A percentile compares a stretch with the other conserved stretches of the same genome.
phyloP scores from a whole-genome alignment of 257 asterid genomes.

The Gentiana dahurica region DNA sequence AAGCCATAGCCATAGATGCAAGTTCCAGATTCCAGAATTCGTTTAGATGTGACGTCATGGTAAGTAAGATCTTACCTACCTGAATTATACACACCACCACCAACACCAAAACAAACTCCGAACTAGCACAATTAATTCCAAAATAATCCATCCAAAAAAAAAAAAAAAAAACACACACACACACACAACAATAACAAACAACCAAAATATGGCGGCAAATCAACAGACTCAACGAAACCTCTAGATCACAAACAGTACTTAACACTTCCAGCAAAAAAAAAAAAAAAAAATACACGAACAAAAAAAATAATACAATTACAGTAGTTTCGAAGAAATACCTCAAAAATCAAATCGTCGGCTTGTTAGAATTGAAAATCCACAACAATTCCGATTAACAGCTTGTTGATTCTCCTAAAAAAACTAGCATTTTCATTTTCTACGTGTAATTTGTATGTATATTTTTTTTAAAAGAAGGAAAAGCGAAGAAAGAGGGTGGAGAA shows the following conservation, averaged over 20 bases:
- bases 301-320: too few relatives aligned
- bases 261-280: background rate
- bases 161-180: background rate
- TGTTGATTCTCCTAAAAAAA: constrained; percentile 2
- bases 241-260: background rate
- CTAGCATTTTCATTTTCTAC: constrained; percentile 19
- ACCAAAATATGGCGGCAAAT: background rate
- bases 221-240: background rate
- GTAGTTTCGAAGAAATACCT: constrained; percentile 4
- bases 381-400: background rate
- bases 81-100: background rate
- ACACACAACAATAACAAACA: background rate
- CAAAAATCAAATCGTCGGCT: background rate
- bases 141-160: background rate
- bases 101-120: background rate
- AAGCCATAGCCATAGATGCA: too few relatives aligned
- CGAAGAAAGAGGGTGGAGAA: background rate
- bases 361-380: background rate
- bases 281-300: background rate
- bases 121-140: background rate
- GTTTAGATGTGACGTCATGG: constrained; percentile 9
- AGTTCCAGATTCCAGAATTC: too few relatives aligned
- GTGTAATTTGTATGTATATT: too few relatives aligned
- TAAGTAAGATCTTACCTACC: constrained; percentile 16
- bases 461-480: background rate